Evolutionary conservation across 176 grass and related monocot genomes (phyloP).

Genomic region (Carex cristatella): DNA sequence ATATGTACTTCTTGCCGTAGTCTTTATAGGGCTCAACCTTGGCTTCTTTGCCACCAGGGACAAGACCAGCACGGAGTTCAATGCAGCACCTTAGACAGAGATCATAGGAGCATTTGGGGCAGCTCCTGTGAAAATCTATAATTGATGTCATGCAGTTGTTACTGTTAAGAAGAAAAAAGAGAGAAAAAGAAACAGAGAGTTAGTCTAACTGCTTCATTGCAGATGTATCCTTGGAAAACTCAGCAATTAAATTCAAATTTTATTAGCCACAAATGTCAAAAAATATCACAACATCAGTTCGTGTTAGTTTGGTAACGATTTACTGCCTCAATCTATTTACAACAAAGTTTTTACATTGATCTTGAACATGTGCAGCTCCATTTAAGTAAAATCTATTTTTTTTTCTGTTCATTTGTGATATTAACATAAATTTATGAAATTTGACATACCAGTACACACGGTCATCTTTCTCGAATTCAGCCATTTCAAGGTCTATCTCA

Average conservation of each 20-base stretch:
- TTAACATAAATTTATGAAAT: background rate
- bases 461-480: slow-evolving; percentile 39
- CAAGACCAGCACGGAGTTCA: slow-evolving; percentile 55
- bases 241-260: slow-evolving; percentile 1
- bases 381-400: background rate
- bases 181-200: background rate
- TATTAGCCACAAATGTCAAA: background rate
- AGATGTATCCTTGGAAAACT: background rate
- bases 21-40: slow-evolving; percentile 6
- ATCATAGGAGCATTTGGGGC: slow-evolving; percentile 55
- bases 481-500: slow-evolving; percentile 46
- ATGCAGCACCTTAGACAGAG: slow-evolving; percentile 61
- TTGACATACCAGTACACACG: slow-evolving; percentile 52
- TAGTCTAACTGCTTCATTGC: slow-evolving; percentile 6
- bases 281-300: background rate
- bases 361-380: background rate
- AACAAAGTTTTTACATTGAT: background rate
- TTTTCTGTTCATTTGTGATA: background rate
- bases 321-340: background rate
- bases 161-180: slow-evolving; percentile 28
- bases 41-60: slow-evolving; percentile 46
- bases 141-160: slow-evolving; percentile 74
- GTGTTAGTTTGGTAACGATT: background rate
- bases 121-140: slow-evolving; percentile 78
- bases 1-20: slow-evolving; percentile 34